Base-by-base conservation (phyloP, 441 rosid genomes). In the Populus hybrid region DNA sequence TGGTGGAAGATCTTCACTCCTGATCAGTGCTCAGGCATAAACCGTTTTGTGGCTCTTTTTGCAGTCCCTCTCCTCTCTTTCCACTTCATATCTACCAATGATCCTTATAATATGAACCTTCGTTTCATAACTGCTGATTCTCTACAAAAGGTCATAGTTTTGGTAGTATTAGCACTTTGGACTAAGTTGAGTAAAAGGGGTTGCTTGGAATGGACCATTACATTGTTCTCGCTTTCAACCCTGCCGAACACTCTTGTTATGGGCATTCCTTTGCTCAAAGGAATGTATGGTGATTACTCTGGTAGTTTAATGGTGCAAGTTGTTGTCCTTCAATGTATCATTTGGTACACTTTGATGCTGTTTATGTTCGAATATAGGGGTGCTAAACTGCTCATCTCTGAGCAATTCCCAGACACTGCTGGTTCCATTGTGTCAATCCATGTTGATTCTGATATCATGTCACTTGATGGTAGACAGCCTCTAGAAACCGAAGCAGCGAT, bases 331-430 rank as follows among this genome's bases (percentile, higher is more conserved):
- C 95, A 91, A 65, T 91, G 93, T 69, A 91, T 91, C 69, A 90
- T 91, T 73, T 91, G 95, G 95, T 91, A 91, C 82, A 91, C 95
- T 38, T 78, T 91, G 76, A 87, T 91, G 90, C 81, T 91, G 20
- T 91, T 91, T 67, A 0, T 91, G 87, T 91, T 91, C 20, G 95
- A 91, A 76, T 91, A 77, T 67, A 76, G 99, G 59, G 98, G 91
- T 11, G 99, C 99, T 1, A 89, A 80, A 73, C 63, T 94, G 57
- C 83, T 95, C 35, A 94, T 95, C 67, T 89, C 93, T 3, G 98
- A 95, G 87, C 99, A 94, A 78, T 95, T 95, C 70, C 98, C 98
- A 0, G 97, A 89, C 76, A 91, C 98, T 0, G 99, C 99, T 7
- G 99, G 90, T 0, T 91, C 98, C 28, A 95, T 95, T 73, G 97